Base-by-base conservation (phyloP, 2,329 filamentous ascomycete species). In the Akanthomyces dipterigenus region DNA sequence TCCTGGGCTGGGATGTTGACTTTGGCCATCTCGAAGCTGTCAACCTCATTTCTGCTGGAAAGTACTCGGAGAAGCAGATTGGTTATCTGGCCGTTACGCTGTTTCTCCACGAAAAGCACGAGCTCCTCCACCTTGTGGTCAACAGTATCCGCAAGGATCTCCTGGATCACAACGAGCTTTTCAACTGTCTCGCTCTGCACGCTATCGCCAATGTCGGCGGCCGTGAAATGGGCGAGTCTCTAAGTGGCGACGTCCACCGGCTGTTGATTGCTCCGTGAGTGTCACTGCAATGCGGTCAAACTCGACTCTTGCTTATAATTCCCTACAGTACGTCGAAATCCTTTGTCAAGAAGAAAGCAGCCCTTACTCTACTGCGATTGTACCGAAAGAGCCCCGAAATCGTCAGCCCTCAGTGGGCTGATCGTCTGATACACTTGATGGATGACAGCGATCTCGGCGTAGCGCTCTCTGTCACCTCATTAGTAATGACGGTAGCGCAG, bases 61-160 rank as follows among this genome's bases (percentile, higher is more conserved):
- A 98, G 73, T 99, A 98, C 77, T 98, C 93, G 24, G 95, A 99
- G 75, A 99, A 99, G 79, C 95, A 99, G 80, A 99, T 99, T 72
- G 95, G 95, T 61, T 99, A 99, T 73, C 83, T 99, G 68, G 95
- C 95, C 58, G 96, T 99, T 75, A 99, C 95, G 1, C 82, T 99
- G 60, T 98, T 99, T 77, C 81, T 99, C 45, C 95, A 99, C 76
- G 95, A 99, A 77, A 87, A 96, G 74, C 95, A 99, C 77, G 95
- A 99, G 76, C 82, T 99, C 65, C 79, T 99, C 65, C 95, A 98
- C 75, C 78, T 99, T 67, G 95, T 99, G 36, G 93, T 99, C 70
- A 99, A 99, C 79, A 98, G 93, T 72, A 98, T 99, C 78, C 85
- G 95, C 63, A 99, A 99, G 75, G 95, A 99, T 70, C 77, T 99